phyloP scores from a whole-genome alignment of 164 flowering plant species.

The Umbellularia californica region DNA sequence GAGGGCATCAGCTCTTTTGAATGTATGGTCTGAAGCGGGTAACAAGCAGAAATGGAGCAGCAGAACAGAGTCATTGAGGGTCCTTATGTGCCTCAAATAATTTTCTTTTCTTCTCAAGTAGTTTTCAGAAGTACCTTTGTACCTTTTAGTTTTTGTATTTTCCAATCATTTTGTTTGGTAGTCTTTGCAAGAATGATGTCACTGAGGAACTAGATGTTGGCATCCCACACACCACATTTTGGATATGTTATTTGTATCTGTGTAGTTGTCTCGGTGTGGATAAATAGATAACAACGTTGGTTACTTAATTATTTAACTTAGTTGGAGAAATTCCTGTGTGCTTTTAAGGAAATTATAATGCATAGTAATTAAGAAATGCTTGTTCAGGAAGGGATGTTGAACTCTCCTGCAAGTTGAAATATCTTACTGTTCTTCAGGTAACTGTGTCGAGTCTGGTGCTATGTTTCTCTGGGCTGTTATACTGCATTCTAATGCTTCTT shows the following conservation, averaged over 20 bases:
- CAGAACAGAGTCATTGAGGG: neutral
- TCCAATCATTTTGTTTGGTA: neutral
- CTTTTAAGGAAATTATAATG: neutral
- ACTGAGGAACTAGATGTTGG: neutral
- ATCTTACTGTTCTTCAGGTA: slow-evolving; percentile 20
- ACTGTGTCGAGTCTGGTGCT: slow-evolving; percentile 17
- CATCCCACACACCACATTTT: neutral
- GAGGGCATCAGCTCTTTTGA: neutral
- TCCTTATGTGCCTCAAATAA: neutral
- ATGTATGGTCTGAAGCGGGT: neutral
- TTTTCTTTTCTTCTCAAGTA: neutral
- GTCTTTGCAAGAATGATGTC: neutral
- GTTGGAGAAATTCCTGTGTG: neutral
- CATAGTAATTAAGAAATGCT: slow-evolving; percentile 13
- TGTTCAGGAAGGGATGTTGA: slow-evolving; percentile 27
- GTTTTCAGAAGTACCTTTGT: neutral
- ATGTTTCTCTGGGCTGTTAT: neutral
- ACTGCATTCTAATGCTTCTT: neutral
- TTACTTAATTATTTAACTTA: neutral
- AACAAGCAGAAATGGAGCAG: neutral
- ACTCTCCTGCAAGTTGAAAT: slow-evolving; percentile 25
- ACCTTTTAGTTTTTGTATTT: neutral
- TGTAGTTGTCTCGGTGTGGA: neutral
- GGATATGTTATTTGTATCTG: neutral
- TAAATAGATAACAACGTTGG: neutral